Conservation (phyloP, 192 early-diverging fungal species). For the Entomortierella lignicola region DNA sequence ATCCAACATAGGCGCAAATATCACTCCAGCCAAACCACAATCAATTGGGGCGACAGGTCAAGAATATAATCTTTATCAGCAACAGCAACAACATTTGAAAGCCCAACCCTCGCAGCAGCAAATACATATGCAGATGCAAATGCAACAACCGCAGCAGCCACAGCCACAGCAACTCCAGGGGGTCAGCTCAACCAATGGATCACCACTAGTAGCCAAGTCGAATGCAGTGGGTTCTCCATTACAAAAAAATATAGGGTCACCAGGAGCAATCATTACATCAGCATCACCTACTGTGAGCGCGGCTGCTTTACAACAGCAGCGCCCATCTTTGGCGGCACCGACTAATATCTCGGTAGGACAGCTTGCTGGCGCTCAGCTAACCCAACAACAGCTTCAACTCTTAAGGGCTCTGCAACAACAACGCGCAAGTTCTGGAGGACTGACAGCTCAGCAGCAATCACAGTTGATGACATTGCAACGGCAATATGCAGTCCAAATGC, state of each 20-base stretch:
- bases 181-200: conserved; percentile 10
- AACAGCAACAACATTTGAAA: conserved; percentile 30
- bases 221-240: conserved; percentile 24
- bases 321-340: neutral
- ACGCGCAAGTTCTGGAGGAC: neutral
- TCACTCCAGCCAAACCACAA: conserved; percentile 19
- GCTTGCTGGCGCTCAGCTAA: conserved; percentile 4
- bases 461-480: conserved; percentile 14
- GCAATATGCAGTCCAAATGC: conserved; percentile 7
- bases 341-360: conserved; percentile 3
- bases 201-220: conserved; percentile 24
- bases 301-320: conserved; percentile 15
- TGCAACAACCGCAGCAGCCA: neutral
- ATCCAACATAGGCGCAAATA: neutral
- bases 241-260: conserved; percentile 36
- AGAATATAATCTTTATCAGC: conserved; percentile 43
- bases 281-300: conserved; percentile 34
- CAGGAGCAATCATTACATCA: conserved; percentile 11
- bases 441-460: conserved; percentile 31
- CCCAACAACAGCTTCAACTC: conserved; percentile 3
- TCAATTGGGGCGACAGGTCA: conserved; percentile 17
- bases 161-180: conserved; percentile 6
- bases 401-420: conserved; percentile 31
- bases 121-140: neutral
- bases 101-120: conserved; percentile 22